A percentile compares a stretch with the other conserved stretches of the same genome.
Conservation (phyloP, 345 rosid species). For the Linum usitatissimum region DNA sequence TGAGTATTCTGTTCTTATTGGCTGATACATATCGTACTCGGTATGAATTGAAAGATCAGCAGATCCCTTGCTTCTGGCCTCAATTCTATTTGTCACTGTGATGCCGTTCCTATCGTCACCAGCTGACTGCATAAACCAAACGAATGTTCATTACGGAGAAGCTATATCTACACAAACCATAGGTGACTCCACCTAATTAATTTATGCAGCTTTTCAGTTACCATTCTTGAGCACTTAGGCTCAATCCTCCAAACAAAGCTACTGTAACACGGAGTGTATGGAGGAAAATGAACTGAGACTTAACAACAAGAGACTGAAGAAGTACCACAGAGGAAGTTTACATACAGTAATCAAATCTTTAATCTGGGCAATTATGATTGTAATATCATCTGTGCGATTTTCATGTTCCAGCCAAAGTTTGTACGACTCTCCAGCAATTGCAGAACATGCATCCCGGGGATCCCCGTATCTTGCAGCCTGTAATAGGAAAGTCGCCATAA, state of each 20-base stretch:
- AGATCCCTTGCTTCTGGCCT: conserved; percentile 21
- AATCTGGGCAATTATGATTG: conserved; percentile 77
- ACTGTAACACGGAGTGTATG: no score
- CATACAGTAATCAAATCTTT: conserved; percentile 55
- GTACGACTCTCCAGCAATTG: conserved; percentile 85
- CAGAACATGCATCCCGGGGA: conserved; percentile 88
- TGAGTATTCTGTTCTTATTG: conserved; percentile 31
- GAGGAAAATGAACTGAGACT: no score
- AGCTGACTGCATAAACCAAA: conserved; percentile 26
- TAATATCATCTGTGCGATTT: conserved; percentile 94
- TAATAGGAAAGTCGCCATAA: neutral
- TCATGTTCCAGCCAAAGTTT: conserved; percentile 82
- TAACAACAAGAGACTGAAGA: no score
- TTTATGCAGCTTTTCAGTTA: no score
- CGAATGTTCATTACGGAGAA: conserved; percentile 2
- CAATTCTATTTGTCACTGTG: conserved; percentile 12
- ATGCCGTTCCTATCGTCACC: conserved; percentile 13
- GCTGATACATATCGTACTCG: conserved; percentile 26
- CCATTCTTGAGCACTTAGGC: no score
- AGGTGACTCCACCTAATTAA: no score
- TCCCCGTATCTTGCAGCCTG: conserved; percentile 67
- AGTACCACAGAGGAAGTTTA: neutral
- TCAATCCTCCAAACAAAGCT: no score
- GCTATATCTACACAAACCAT: neutral
- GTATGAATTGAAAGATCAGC: conserved; percentile 20